phyloP scores from a whole-genome alignment of 805 yeast species.

The Spathaspora passalidarum region DNA sequence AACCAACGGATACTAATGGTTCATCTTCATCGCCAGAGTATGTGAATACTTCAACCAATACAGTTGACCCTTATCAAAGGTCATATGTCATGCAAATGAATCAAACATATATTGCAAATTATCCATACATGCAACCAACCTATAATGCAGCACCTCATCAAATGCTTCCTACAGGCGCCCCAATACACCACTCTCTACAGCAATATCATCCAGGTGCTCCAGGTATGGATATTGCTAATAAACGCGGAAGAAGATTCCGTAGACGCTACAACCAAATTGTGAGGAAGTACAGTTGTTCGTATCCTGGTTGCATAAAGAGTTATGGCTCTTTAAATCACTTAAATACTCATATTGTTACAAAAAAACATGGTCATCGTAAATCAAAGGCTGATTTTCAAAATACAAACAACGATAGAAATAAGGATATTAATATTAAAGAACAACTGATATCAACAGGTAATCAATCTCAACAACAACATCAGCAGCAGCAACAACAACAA shows the following conservation, averaged over 20 bases:
- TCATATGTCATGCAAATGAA: not conserved
- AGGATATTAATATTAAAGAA: constrained; percentile 2
- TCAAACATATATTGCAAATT: not conserved
- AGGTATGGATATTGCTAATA: constrained; percentile 11
- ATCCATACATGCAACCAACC: constrained; percentile 1
- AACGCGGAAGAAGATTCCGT: constrained; percentile 32
- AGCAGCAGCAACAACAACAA: constrained; percentile 4
- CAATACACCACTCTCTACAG: constrained; percentile 2
- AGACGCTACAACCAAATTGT: constrained; percentile 36
- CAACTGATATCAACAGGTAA: constrained; percentile 3
- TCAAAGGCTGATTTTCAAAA: constrained; percentile 38
- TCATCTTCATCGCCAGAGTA: not conserved
- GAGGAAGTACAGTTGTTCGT: constrained; percentile 32
- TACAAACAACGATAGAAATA: not conserved
- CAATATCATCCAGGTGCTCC: constrained; percentile 1
- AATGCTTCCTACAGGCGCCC: not conserved
- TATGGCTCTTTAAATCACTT: constrained; percentile 43
- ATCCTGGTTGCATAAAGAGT: constrained; percentile 38
- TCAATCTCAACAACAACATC: constrained; percentile 5
- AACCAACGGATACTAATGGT: not conserved
- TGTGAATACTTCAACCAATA: not conserved
- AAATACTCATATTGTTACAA: constrained; percentile 44
- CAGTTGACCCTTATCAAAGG: not conserved
- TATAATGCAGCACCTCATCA: constrained; percentile 1
- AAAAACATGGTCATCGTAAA: constrained; percentile 43